Base-by-base conservation (phyloP, 2,329 filamentous ascomycete genomes). In the Fusarium albidum region DNA sequence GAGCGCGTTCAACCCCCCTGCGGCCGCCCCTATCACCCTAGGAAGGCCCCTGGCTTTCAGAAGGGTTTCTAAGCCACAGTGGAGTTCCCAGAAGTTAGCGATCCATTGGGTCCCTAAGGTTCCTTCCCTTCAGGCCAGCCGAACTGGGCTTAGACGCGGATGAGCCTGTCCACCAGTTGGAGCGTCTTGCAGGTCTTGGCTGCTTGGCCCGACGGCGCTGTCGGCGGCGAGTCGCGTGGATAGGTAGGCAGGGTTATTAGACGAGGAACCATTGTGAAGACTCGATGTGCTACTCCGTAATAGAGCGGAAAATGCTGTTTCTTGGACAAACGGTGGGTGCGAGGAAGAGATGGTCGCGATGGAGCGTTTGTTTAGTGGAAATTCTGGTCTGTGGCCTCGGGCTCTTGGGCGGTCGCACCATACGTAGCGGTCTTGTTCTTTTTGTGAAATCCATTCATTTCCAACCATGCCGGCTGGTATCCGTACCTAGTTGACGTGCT, bases 191-290 rank as follows among this genome's bases (percentile, higher is more conserved):
- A 45, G 58, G 42, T 38, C 54, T 63, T 56, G 44, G 52, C 43
- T 54, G 26, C 48, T 57, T 58, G 31, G 44, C 50, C 59, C 45
- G 46, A 44, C 61, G 52, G 58, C 61, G 45, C 56, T 42, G 53
- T 58, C 61, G 64, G 61, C 61, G 57, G 61, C 55, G 59, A 28
- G 42, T 62, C 61, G 57, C 63, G 60, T 64, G 63, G 61, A 56
- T 33, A n/a, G n/a, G 21, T 39, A 59, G 58, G 52, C 58, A 62
- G 50, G 58, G 57, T 59, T 62, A 39, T 21, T 7, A 41, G 39
- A 32, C 42, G 12, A 52, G 38, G 50, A 59, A 41, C 40, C 37
- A 41, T 49, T 35, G 42, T 57, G 45, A 15, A 33, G 34, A 14
- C 34, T 17, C 9, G 18, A 15, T 21, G 21, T 21, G 21, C 21